Conservation (phyloP, 177 flowering plant species). For the Vitis hybrid region DNA sequence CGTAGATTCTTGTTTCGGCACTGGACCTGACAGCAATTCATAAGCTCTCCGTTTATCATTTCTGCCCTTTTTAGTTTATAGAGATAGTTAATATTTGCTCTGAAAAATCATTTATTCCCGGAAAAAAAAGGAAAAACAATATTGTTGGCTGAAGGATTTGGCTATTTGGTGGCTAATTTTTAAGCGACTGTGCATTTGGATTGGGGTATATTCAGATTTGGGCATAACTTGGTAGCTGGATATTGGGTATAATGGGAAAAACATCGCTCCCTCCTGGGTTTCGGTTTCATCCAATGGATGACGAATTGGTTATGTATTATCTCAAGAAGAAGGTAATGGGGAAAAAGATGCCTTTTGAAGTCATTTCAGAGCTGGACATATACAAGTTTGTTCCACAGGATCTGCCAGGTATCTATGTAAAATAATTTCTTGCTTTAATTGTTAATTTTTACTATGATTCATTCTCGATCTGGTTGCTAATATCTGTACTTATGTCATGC, state of each 20-base stretch:
- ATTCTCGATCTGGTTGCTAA: not conserved
- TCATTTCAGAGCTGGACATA: slow-evolving; percentile 59
- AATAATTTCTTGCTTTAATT: not conserved
- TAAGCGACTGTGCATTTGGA: too few relatives aligned
- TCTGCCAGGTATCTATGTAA: slow-evolving; percentile 55
- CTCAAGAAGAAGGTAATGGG: slow-evolving; percentile 64
- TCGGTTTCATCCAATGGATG: slow-evolving; percentile 83
- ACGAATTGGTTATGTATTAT: slow-evolving; percentile 60
- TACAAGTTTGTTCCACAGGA: slow-evolving; percentile 71
- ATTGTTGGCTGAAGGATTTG: too few relatives aligned
- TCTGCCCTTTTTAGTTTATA: not conserved
- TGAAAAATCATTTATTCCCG: not conserved
- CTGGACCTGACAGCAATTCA: slow-evolving; percentile 58
- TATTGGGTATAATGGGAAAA: slow-evolving; percentile 20
- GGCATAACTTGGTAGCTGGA: too few relatives aligned
- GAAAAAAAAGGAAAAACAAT: too few relatives aligned
- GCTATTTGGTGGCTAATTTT: too few relatives aligned
- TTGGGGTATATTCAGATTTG: too few relatives aligned
- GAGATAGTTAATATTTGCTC: not conserved
- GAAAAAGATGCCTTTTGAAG: slow-evolving; percentile 32
- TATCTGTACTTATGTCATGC: not conserved
- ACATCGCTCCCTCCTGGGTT: slow-evolving; percentile 59
- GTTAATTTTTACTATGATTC: not conserved
- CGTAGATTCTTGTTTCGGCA: slow-evolving; percentile 47
- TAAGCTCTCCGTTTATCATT: too few relatives aligned